Conservation (phyloP, 768 basidiomycete species). For the Xerocomellus chrysenteron region DNA sequence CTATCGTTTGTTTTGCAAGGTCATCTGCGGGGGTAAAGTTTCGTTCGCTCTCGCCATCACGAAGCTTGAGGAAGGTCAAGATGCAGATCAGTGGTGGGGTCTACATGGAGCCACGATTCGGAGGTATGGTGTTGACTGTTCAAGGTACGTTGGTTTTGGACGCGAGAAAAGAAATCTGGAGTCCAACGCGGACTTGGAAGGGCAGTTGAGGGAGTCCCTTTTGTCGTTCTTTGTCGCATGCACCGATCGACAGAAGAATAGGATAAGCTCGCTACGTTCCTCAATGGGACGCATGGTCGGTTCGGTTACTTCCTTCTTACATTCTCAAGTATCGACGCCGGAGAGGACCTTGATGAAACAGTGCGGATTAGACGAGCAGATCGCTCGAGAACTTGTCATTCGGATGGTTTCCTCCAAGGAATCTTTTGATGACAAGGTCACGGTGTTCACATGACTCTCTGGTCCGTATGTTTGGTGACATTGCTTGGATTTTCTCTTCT, state of each 20-base stretch:
- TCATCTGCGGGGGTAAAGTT: slow-evolving; percentile 27
- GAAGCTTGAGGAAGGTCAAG: slow-evolving; percentile 26
- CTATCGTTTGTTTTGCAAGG: slow-evolving; percentile 27
- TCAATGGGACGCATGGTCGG: slow-evolving; percentile 8
- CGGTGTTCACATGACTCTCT: not conserved
- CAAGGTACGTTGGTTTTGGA: slow-evolving; percentile 36
- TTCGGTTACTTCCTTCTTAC: slow-evolving; percentile 8
- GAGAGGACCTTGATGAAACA: slow-evolving; percentile 17
- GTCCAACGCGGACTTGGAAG: slow-evolving; percentile 21
- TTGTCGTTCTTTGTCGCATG: slow-evolving; percentile 16
- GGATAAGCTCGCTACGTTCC: slow-evolving; percentile 1
- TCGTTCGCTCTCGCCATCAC: slow-evolving; percentile 31
- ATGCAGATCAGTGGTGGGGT: slow-evolving; percentile 37
- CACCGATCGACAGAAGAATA: slow-evolving; percentile 10
- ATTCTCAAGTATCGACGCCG: slow-evolving; percentile 6
- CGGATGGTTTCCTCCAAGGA: slow-evolving; percentile 9
- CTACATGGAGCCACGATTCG: slow-evolving; percentile 18
- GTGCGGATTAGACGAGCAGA: slow-evolving; percentile 20
- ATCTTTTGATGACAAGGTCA: not conserved
- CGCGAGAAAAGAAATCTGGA: slow-evolving; percentile 22
- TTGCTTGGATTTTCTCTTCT: not conserved
- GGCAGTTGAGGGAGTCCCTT: slow-evolving; percentile 26
- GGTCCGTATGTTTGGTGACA: not conserved
- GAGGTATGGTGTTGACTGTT: slow-evolving; percentile 15
- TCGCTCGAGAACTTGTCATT: slow-evolving; percentile 17